Percentiles rank a stretch among this genome's conserved stretches.
phyloP scores from a whole-genome alignment of 225 moss, liverwort and hornwort species.

The Ulota crispa region DNA sequence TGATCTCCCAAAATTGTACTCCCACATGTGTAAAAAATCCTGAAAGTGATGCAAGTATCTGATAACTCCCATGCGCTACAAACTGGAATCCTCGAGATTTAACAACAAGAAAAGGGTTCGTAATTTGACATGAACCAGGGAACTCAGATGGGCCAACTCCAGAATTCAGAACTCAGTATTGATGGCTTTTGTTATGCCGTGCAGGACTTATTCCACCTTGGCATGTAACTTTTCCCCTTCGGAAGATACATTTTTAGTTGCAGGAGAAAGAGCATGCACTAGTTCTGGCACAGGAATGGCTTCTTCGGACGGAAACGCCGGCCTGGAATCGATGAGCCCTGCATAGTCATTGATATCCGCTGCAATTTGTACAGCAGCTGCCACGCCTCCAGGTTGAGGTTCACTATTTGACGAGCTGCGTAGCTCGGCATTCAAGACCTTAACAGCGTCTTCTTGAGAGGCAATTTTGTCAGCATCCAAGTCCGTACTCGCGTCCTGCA shows the following conservation, averaged over 20 bases:
- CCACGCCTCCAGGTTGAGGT: constrained; percentile 52
- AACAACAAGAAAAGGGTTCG: neutral
- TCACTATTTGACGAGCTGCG: constrained; percentile 39
- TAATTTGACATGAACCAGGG: neutral
- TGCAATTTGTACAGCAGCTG: constrained; percentile 59
- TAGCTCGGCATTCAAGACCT: constrained; percentile 63
- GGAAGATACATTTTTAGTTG: neutral
- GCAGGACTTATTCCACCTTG: constrained; percentile 26
- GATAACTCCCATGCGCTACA: neutral
- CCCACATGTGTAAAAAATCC: neutral
- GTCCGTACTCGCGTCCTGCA: constrained; percentile 63
- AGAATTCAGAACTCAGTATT: neutral
- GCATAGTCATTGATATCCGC: constrained; percentile 58
- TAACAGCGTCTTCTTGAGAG: constrained; percentile 68
- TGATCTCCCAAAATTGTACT: neutral
- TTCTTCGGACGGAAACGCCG: constrained; percentile 31
- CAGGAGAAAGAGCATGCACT: constrained; percentile 18
- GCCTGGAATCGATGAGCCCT: constrained; percentile 28
- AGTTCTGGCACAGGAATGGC: neutral
- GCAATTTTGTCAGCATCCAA: constrained; percentile 66
- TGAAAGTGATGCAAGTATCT: neutral
- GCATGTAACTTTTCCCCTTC: constrained; percentile 19
- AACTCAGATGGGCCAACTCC: neutral
- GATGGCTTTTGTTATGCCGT: neutral
- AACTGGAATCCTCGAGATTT: neutral